Conservation (phyloP, 2,329 filamentous ascomycete species). For the Xenoacremonium recifei region DNA sequence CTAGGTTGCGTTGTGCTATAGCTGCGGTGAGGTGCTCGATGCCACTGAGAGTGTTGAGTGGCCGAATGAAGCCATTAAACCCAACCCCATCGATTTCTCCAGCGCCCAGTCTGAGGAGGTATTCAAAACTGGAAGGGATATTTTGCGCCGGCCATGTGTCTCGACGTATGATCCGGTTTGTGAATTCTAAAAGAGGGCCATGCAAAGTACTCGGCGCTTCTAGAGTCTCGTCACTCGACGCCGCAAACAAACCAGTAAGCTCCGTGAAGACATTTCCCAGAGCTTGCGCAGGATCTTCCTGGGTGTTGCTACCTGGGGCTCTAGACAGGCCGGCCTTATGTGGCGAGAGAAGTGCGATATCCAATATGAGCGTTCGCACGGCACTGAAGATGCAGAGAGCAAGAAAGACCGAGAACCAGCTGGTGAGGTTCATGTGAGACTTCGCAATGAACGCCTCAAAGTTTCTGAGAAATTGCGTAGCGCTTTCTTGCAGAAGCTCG, state of each 20-base stretch:
- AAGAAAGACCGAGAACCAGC: constrained; percentile 52
- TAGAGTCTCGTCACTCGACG: constrained; percentile 42
- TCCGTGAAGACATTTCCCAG: constrained; percentile 52
- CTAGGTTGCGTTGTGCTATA: neutral
- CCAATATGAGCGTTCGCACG: constrained; percentile 50
- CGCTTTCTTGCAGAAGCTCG: constrained; percentile 49
- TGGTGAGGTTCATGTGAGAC: constrained; percentile 38
- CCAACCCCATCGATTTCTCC: constrained; percentile 36
- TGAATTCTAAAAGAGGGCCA: constrained; percentile 40
- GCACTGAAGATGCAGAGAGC: constrained; percentile 60
- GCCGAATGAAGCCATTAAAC: constrained; percentile 33
- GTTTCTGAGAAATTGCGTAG: constrained; percentile 50
- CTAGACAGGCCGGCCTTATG: constrained; percentile 10
- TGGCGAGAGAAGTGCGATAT: constrained; percentile 31
- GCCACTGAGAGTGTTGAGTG: constrained; percentile 7
- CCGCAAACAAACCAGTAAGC: constrained; percentile 48
- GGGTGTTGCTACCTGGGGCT: constrained; percentile 6
- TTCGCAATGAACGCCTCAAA: constrained; percentile 47
- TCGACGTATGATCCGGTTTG: constrained; percentile 45
- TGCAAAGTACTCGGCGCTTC: constrained; percentile 45
- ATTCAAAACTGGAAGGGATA: constrained; percentile 48
- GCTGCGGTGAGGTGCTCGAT: neutral
- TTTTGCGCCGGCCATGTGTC: constrained; percentile 46
- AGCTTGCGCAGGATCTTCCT: constrained; percentile 19
- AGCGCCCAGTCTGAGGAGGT: constrained; percentile 47